These are phyloP conservation scores for Paramarasmius palmivorus DNA, from an alignment of 1,284 basidiomycete species.

Conservation along the genomic window DNA sequence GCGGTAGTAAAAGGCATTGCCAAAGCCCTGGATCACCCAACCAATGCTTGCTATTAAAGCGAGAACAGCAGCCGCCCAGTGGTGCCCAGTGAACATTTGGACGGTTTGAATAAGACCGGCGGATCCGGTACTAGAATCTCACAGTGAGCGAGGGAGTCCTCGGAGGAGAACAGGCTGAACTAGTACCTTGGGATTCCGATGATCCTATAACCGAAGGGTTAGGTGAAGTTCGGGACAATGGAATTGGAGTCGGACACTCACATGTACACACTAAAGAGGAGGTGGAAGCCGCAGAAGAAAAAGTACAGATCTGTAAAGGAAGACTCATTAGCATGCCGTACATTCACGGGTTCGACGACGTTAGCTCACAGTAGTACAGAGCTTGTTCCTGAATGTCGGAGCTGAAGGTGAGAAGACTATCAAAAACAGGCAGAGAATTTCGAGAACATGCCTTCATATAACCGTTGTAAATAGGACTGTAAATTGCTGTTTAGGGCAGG, in stretches of 20 bases:
- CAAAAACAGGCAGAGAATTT: constrained; percentile 15
- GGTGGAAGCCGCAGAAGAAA: constrained; percentile 92
- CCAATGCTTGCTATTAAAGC: constrained; percentile 81
- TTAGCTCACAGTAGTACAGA: constrained; percentile 74
- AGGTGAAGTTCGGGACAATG: constrained; percentile 19
- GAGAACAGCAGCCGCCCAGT: constrained; percentile 76
- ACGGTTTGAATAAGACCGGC: constrained; percentile 96
- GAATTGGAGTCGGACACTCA: constrained; percentile 35
- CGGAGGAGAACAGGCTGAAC: constrained; percentile 10
- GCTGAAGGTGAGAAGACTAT: constrained; percentile 7
- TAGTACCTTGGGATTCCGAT: constrained; percentile 78
- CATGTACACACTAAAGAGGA: constrained; percentile 89
- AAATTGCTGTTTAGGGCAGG: constrained; percentile 14
- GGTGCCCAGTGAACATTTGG: constrained; percentile 63
- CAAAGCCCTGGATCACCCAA: constrained; percentile 86
- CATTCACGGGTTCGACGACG: constrained; percentile 24
- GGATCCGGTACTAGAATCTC: constrained; percentile 73
- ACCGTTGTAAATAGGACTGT: constrained; percentile 92
- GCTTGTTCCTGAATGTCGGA: constrained; percentile 68
- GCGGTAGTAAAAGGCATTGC: constrained; percentile 82
- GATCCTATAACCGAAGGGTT: constrained; percentile 55
- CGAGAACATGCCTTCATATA: constrained; percentile 77
- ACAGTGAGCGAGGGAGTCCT: constrained; percentile 15
- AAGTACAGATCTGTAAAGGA: constrained; percentile 82
- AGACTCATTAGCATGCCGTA: constrained; percentile 26